A percentile compares a stretch with the other conserved stretches of the same genome.
Evolutionary conservation across 1,139 yeast genomes (phyloP).

Genomic region (Eremothecium coryli): DNA sequence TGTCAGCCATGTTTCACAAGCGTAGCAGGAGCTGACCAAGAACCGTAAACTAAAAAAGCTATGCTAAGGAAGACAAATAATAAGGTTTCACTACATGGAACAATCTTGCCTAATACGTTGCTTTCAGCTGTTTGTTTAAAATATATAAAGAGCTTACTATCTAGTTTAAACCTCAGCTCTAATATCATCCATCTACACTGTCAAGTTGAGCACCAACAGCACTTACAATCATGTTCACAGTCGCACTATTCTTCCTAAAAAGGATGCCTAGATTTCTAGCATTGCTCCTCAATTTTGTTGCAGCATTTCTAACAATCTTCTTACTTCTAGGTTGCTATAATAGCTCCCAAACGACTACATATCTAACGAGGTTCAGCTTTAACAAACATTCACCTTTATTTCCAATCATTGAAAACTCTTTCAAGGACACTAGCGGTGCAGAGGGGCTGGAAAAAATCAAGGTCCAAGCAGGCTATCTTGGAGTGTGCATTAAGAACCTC

Average conservation of each 20-base stretch:
- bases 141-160: no score
- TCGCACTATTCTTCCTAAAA: conserved; percentile 9
- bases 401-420: conserved; percentile 20
- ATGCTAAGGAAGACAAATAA: no score
- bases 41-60: no score
- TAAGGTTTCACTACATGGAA: no score
- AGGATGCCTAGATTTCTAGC: conserved; percentile 26
- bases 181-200: no score
- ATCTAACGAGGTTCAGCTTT: conserved; percentile 21
- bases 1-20: no score
- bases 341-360: conserved; percentile 21
- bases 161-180: no score
- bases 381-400: conserved; percentile 24
- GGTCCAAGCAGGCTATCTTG: conserved; percentile 27
- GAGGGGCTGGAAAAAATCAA: conserved; percentile 21
- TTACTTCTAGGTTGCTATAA: conserved; percentile 26
- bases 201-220: no score
- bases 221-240: not conserved
- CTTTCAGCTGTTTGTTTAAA: no score
- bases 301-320: conserved; percentile 24
- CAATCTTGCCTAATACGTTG: no score
- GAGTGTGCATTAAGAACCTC: conserved; percentile 26
- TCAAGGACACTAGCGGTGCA: conserved; percentile 13
- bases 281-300: conserved; percentile 20
- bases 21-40: no score